Percentiles rank a stretch among this genome's conserved stretches.
phyloP scores from a whole-genome alignment of 2,329 filamentous ascomycete species.

The Boeremia exigua region DNA sequence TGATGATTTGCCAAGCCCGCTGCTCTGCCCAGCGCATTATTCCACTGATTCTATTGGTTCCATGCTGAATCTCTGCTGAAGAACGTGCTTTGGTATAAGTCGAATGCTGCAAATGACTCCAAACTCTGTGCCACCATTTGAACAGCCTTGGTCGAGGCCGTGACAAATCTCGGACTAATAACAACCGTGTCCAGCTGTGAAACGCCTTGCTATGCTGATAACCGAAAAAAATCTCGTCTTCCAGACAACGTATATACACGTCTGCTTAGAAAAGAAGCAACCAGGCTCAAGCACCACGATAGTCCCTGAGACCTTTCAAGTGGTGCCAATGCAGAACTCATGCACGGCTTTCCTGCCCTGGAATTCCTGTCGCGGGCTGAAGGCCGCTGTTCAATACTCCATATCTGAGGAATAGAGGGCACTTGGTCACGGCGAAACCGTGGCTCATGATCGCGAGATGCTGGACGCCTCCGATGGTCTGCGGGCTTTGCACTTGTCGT shows the following conservation, averaged over 20 bases:
- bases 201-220: conserved; percentile 14
- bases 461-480: conserved; percentile 52
- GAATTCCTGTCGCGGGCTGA: not conserved
- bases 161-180: not conserved
- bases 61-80: not conserved
- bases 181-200: not conserved
- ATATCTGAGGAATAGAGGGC: too few species aligned
- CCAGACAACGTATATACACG: not conserved
- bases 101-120: not conserved
- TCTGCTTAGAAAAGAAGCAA: not conserved
- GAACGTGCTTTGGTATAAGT: not conserved
- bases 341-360: not conserved
- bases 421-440: too few species aligned
- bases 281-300: not conserved
- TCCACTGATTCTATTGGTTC: too few species aligned
- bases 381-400: too few species aligned
- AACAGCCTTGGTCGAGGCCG: not conserved
- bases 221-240: not conserved
- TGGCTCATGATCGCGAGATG: not conserved
- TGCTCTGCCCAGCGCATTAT: not conserved
- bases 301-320: not conserved
- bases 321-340: not conserved
- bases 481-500: conserved; percentile 90
- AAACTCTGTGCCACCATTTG: not conserved
- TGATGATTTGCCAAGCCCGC: not conserved